Evolutionary conservation across 306 rosid genomes (phyloP).

Genomic region (Lablab purpureus): DNA sequence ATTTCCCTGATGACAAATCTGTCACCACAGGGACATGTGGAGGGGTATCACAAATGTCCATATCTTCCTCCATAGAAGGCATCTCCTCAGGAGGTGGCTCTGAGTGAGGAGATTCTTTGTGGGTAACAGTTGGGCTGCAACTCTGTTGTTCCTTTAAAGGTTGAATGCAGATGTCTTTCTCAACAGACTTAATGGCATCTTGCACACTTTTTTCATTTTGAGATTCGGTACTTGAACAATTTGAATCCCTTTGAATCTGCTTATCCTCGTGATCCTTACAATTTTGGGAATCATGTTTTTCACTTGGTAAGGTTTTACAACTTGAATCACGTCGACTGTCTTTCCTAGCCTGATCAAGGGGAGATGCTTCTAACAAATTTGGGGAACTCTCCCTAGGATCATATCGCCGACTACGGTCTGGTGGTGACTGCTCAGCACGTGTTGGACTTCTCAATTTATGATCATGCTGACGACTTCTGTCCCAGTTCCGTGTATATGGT

Average conservation of each 20-base stretch:
- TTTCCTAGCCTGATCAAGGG: conserved; percentile 61
- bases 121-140: conserved; percentile 64
- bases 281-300: conserved; percentile 56
- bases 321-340: conserved; percentile 57
- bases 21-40: conserved; percentile 83
- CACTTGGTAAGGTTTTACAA: conserved; percentile 61
- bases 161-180: conserved; percentile 54
- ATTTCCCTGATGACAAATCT: conserved; percentile 77
- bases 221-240: conserved; percentile 66
- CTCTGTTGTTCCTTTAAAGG: conserved; percentile 60
- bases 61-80: conserved; percentile 98
- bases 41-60: conserved; percentile 99
- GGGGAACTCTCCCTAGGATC: conserved; percentile 71
- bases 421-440: conserved; percentile 66
- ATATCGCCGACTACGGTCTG: conserved; percentile 64
- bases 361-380: conserved; percentile 67
- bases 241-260: conserved; percentile 59
- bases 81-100: conserved; percentile 75
- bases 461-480: conserved; percentile 76
- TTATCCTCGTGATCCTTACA: conserved; percentile 71
- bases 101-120: conserved; percentile 58
- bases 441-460: conserved; percentile 68
- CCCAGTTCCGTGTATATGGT: conserved; percentile 68
- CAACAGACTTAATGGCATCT: conserved; percentile 51
- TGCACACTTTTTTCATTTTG: conserved; percentile 57